Evolutionary conservation across 257 asterid species (phyloP), one percentile per base, ranked within the genome.

Genomic region (Jasminum sambac): DNA sequence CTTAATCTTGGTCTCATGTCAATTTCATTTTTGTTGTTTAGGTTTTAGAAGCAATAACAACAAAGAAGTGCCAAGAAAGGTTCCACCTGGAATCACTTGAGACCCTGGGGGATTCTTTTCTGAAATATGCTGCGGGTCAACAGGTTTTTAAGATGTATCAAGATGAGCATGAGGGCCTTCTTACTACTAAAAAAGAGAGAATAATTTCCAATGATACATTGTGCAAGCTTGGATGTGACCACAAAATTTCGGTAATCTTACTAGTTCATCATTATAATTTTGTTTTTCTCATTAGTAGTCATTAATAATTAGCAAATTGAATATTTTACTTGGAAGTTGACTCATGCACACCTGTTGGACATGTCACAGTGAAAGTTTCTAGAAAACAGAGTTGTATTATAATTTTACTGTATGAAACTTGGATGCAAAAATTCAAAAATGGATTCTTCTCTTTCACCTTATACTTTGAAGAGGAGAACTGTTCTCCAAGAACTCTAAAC

Each of bases 1-100:
- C 43, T 66, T 66, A 21, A 21, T 19, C 30, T 55, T 55, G 39
- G 65, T n/a, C 40, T 19, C 46, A 0, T 57, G 66, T 80, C 63
- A 26, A 74, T 59, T 62, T 72, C 24, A 10, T 67, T 68, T 46
- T 36, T 43, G 10, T 34, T 48, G 58, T 21, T 70, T 70, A 93
- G 98, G 84, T 90, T 68, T 72, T 93, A 86, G 98, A 93, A 69
- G 98, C 97, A 55, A 82, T 93, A 40, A 93, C 97, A 0, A 86
- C 98, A 0, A 90, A 87, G 48, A 79, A 82, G 38, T 90, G 96
- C 82, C 95, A 79, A 67, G 96, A 90, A 77, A 81, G 78, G 5
- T 41, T 84, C 69, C 88, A 90, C 82, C 75, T 90, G 41, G 97
- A 93, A 85, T 87, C 98, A 21, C 76, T 93, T 48, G 98, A 93